Percentiles rank a stretch among this genome's conserved stretches.
Evolutionary conservation across 176 grass and related monocot genomes (phyloP).

Genomic region (Urochloa ruziziensis): DNA sequence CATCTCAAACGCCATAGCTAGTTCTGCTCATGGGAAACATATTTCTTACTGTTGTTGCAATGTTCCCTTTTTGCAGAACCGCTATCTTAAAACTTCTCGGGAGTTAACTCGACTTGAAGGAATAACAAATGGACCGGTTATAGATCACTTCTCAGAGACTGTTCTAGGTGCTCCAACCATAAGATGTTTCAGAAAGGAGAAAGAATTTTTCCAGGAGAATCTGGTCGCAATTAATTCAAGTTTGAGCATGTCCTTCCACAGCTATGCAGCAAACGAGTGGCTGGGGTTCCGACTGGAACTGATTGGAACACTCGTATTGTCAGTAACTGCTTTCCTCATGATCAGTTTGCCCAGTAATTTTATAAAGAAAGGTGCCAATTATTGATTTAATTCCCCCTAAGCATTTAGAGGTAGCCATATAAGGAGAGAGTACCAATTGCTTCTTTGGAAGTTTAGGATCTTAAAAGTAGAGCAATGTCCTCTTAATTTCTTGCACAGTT

Average conservation of each 20-base stretch:
- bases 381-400: no score
- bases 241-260: constrained; percentile 89
- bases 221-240: constrained; percentile 75
- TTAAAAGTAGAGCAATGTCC: no score
- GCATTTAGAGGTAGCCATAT: no score
- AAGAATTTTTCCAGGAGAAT: constrained; percentile 61
- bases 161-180: constrained; percentile 73
- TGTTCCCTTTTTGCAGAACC: constrained; percentile 48
- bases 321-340: constrained; percentile 85
- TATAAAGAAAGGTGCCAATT: constrained; percentile 72
- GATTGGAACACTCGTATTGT: constrained; percentile 77
- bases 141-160: constrained; percentile 88
- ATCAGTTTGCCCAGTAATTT: constrained; percentile 82
- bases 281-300: constrained; percentile 88
- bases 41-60: no score
- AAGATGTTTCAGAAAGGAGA: constrained; percentile 77
- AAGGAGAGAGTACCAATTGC: no score
- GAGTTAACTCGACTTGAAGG: constrained; percentile 83
- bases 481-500: no score
- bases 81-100: constrained; percentile 76
- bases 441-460: no score
- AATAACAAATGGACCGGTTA: constrained; percentile 77
- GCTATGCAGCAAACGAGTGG: constrained; percentile 75
- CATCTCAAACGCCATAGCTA: no score
- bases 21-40: no score